phyloP scores from a whole-genome alignment of 805 yeast genomes.

The Yarrowia hollandica region DNA sequence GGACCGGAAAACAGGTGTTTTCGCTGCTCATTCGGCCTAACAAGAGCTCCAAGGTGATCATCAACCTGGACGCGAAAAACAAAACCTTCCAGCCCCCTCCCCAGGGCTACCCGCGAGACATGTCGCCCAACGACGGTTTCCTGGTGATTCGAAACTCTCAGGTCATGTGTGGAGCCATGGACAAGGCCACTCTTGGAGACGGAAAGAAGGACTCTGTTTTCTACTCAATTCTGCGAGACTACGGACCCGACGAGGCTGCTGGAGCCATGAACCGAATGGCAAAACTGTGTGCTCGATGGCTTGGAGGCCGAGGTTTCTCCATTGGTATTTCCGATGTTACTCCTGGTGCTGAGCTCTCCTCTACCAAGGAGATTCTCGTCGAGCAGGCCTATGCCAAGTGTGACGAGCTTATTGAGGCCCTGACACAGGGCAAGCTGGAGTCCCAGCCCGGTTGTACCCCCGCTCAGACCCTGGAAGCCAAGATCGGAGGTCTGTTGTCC shows the following conservation, averaged over 20 bases:
- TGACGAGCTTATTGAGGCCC: constrained; percentile 81
- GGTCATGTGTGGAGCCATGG: constrained; percentile 92
- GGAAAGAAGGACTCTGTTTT: constrained; percentile 97
- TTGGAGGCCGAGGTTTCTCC: constrained; percentile 95
- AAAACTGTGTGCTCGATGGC: constrained; percentile 91
- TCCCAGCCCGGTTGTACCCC: constrained; percentile 99
- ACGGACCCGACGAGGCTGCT: constrained; percentile 96
- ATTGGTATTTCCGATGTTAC: constrained; percentile 98
- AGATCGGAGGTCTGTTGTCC: constrained; percentile 92
- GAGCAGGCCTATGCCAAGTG: constrained; percentile 87
- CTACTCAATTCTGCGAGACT: constrained; percentile 91
- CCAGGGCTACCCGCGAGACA: constrained; percentile 73
- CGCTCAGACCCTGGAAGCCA: constrained; percentile 96
- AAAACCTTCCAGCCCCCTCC: constrained; percentile 83
- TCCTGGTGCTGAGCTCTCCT: constrained; percentile 76
- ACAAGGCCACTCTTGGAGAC: constrained; percentile 92
- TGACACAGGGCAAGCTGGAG: constrained; percentile 82
- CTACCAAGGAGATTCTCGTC: constrained; percentile 82
- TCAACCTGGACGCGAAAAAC: constrained; percentile 91
- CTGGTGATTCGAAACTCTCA: constrained; percentile 88
- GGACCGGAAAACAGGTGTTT: constrained; percentile 98
- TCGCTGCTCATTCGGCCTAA: constrained; percentile 85
- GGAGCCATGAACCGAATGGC: constrained; percentile 98
- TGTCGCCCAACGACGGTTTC: constrained; percentile 97
- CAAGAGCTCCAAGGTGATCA: constrained; percentile 68